phyloP scores from a whole-genome alignment of 352 stramenopile species.

The Hyaloperonospora brassicae region DNA sequence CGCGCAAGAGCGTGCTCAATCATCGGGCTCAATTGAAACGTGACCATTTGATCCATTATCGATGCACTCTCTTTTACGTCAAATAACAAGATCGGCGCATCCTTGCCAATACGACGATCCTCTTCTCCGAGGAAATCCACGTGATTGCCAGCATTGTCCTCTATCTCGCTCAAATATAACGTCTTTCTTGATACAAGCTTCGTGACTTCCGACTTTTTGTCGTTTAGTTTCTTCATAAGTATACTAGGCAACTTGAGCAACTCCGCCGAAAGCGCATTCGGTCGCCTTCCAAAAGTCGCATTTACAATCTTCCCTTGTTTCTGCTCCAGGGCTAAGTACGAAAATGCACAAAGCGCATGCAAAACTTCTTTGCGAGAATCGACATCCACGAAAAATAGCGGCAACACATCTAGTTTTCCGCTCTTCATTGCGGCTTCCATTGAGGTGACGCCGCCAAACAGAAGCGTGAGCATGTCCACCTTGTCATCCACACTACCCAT shows the following conservation, averaged over 20 bases:
- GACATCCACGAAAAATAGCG: constrained; percentile 66
- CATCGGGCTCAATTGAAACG: constrained; percentile 72
- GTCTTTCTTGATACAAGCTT: constrained; percentile 58
- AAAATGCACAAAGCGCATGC: constrained; percentile 78
- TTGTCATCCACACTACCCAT: constrained; percentile 23
- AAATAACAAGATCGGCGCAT: constrained; percentile 75
- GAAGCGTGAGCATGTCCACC: constrained; percentile 63
- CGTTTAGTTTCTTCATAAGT: constrained; percentile 52
- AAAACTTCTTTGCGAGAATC: constrained; percentile 58
- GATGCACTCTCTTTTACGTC: constrained; percentile 65
- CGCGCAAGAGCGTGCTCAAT: constrained; percentile 58
- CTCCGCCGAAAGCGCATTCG: constrained; percentile 52
- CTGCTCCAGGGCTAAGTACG: constrained; percentile 59
- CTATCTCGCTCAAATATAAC: constrained; percentile 64
- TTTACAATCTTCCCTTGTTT: constrained; percentile 18
- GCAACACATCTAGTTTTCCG: constrained; percentile 61
- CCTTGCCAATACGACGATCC: constrained; percentile 54
- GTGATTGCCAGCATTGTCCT: constrained; percentile 42
- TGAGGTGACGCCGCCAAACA: constrained; percentile 59
- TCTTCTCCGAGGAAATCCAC: constrained; percentile 49
- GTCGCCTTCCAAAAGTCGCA: constrained; percentile 5
- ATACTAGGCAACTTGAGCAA: constrained; percentile 54
- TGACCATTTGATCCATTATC: constrained; percentile 60
- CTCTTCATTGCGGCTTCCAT: constrained; percentile 81
- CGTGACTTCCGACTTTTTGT: constrained; percentile 45